Conservation (phyloP, 2,329 filamentous ascomycete species). For the Parastagonospora avenae region DNA sequence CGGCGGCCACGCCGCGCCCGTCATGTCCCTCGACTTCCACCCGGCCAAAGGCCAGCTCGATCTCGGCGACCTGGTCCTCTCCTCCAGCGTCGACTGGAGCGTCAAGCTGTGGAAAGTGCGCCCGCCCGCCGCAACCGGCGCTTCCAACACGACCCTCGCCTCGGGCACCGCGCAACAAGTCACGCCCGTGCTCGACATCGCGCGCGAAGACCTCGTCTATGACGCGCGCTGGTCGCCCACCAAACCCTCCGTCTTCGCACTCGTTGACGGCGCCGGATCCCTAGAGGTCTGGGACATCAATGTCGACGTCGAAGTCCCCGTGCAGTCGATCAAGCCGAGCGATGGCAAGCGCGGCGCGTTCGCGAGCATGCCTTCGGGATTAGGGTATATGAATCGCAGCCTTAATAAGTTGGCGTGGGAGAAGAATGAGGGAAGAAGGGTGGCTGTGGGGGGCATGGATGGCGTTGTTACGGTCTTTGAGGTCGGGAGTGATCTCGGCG, state of each 20-base stretch:
- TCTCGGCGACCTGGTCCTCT: constrained; percentile 89
- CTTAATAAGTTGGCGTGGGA: constrained; percentile 97
- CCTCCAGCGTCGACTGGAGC: constrained; percentile 93
- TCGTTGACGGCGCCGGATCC: constrained; percentile 90
- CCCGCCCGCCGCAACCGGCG: constrained; percentile 71
- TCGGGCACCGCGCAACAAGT: constrained; percentile 57
- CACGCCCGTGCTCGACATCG: constrained; percentile 82
- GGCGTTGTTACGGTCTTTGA: constrained; percentile 92
- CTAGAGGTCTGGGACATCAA: constrained; percentile 96
- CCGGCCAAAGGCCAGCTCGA: constrained; percentile 91
- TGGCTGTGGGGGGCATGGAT: constrained; percentile 91
- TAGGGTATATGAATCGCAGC: constrained; percentile 76
- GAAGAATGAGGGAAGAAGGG: constrained; percentile 79
- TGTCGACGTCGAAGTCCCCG: constrained; percentile 88
- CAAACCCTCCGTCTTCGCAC: constrained; percentile 90
- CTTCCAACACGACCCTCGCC: constrained; percentile 47
- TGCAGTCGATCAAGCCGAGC: constrained; percentile 77
- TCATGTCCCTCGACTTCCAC: constrained; percentile 96
- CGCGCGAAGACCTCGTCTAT: constrained; percentile 94
- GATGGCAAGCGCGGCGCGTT: constrained; percentile 50
- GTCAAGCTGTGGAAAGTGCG: constrained; percentile 97
- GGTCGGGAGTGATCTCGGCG: constrained; percentile 79
- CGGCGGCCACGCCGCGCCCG: constrained; percentile 86
- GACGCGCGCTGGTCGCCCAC: constrained; percentile 94
- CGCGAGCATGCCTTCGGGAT: constrained; percentile 44